Percentiles rank a stretch among this genome's conserved stretches.
These are phyloP conservation scores for Hypholoma fasciculare DNA, from an alignment of 768 basidiomycete species.

Conservation along the genomic window DNA sequence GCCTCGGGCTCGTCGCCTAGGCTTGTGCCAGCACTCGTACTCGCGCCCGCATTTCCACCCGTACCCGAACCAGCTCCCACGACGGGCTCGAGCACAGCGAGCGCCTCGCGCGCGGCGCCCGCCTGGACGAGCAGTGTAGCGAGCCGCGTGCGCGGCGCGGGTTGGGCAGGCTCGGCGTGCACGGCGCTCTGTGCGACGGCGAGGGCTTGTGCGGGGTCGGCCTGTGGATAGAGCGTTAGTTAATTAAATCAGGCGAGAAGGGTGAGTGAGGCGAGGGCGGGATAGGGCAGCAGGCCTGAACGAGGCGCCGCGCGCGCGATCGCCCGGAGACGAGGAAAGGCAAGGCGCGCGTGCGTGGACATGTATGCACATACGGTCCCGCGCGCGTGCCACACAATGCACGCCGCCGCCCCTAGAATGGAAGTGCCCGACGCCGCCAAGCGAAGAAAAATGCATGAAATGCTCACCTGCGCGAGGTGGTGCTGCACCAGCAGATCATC, in stretches of 20 bases:
- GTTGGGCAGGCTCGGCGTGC: background rate
- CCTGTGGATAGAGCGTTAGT: background rate
- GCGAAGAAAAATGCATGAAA: background rate
- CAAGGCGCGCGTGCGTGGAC: background rate
- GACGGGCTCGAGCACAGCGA: background rate
- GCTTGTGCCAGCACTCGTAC: too few relatives aligned
- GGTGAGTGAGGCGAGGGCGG: too few relatives aligned
- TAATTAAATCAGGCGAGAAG: too few relatives aligned
- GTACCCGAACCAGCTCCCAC: background rate
- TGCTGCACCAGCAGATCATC: conserved; percentile 73
- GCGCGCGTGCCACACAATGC: background rate
- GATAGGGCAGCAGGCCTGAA: background rate
- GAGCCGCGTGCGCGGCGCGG: conserved; percentile 46
- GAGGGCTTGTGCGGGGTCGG: background rate
- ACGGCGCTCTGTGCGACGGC: background rate
- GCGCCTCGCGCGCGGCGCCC: conserved; percentile 34
- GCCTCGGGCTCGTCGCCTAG: conserved; percentile 43
- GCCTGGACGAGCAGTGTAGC: conserved; percentile 55
- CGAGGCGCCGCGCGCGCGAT: background rate
- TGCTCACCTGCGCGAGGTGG: conserved; percentile 67
- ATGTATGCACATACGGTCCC: background rate
- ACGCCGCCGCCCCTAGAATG: background rate
- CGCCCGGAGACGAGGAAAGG: background rate
- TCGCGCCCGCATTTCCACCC: too few relatives aligned
- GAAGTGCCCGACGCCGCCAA: background rate